phyloP scores from a whole-genome alignment of 1,284 basidiomycete species.

The Pterulicium gracile region DNA sequence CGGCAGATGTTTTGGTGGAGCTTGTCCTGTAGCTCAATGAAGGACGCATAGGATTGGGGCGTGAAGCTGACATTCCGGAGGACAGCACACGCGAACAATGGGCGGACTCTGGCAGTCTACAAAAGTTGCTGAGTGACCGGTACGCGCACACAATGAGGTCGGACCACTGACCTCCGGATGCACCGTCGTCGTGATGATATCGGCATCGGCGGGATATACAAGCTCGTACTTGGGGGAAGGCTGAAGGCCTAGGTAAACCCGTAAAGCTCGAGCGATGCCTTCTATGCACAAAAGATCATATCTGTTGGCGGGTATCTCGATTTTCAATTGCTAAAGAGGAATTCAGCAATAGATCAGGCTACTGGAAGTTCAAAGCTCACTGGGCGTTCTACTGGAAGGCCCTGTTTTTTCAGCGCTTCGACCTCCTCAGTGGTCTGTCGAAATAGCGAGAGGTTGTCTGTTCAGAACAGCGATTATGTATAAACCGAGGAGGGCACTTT shows the following conservation, averaged over 20 bases:
- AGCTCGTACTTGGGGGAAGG: constrained; percentile 67
- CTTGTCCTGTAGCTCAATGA: constrained; percentile 98
- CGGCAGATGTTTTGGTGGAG: constrained; percentile 95
- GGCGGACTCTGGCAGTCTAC: constrained; percentile 76
- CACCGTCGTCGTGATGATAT: constrained; percentile 62
- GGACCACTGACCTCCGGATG: constrained; percentile 51
- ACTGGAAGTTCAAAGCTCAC: constrained; percentile 29
- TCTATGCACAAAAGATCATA: constrained; percentile 98
- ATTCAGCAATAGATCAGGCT: constrained; percentile 3
- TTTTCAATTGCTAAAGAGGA: constrained; percentile 78
- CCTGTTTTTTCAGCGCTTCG: constrained; percentile 71
- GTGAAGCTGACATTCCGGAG: constrained; percentile 89
- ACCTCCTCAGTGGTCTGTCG: constrained; percentile 83
- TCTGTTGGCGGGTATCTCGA: constrained; percentile 97
- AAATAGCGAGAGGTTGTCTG: constrained; percentile 2
- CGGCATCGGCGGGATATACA: constrained; percentile 55
- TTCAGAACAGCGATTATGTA: constrained; percentile 4
- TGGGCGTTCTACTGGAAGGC: constrained; percentile 72
- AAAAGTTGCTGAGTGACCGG: constrained; percentile 3
- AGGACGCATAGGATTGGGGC: constrained; percentile 84
- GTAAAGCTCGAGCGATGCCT: constrained; percentile 84
- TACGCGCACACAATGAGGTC: constrained; percentile 2
- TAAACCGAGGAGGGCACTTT: constrained; percentile 20
- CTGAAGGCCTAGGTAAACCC: constrained; percentile 74
- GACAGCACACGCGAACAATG: constrained; percentile 86